Base-by-base conservation (phyloP, 148 eudicot species). In the Hydrangea macrophylla region DNA sequence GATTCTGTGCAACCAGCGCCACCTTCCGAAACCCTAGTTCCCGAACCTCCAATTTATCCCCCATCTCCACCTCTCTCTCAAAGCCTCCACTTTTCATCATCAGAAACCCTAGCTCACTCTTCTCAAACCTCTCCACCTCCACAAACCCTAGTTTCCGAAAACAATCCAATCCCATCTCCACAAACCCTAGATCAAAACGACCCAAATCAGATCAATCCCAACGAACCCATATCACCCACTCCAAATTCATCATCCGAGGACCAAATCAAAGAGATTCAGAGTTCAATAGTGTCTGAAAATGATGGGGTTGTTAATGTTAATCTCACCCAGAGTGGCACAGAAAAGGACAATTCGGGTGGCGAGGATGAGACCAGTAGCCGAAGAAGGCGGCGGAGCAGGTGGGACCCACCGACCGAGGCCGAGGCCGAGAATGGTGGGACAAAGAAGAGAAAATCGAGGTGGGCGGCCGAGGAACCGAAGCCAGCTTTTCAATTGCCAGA, bases 321-420 rank as follows among this genome's bases (percentile, higher is more conserved):
- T 22, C 1, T 48, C 53, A 48, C 53, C 53, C 53, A 7, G 39
- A 58, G 62, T 58, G 62, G 23, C 9, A 25, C 55, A 1, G 53
- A 42, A 2, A 30, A 31, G 62, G 71, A 68, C 3, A 28, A 61
- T 13, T 68, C 64, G 7, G 63, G 54, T 24, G 58, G 65, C 13
- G 66, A 60, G 24, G 30, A 61, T 44, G 75, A 72, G n/a, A 57
- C 33, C 1, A 31, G 17, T 6, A 26, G 70, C 58, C 69, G 70
- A 20, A 26, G 76, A 17, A 58, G 73, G 33, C 56, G 78, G 31
- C 53, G 78, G 10, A 76, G 79, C 24, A 28, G 79, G 67, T 76
- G 79, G 79, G 79, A 74, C 63, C 72, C 77, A 6, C 68, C 60
- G 58, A 42, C 63, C 1, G 32, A 30, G 15, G 74, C 31, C 18